phyloP scores from a whole-genome alignment of 495 filamentous ascomycete genomes.

The Entonaema liquescens region DNA sequence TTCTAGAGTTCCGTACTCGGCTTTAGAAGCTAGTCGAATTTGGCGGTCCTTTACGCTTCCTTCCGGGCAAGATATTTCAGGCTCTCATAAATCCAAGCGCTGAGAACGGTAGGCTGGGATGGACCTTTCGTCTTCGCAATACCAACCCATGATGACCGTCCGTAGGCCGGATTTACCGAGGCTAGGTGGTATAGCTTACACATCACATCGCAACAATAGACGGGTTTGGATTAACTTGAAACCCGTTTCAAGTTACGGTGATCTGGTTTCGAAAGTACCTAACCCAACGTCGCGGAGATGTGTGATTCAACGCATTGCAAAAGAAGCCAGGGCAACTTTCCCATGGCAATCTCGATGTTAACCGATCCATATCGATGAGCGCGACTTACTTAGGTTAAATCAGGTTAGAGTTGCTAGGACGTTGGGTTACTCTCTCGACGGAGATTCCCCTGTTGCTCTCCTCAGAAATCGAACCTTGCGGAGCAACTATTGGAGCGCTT shows the following conservation, averaged over 20 bases:
- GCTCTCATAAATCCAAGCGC: not conserved
- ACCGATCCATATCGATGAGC: not conserved
- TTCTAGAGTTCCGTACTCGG: not conserved
- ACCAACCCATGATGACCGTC: not conserved
- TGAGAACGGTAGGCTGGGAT: not conserved
- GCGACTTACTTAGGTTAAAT: not conserved
- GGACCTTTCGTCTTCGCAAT: not conserved
- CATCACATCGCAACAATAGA: not conserved
- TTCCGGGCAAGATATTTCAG: not conserved
- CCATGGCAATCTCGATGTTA: not conserved
- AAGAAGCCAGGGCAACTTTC: not conserved
- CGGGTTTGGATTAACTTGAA: constrained; percentile 2
- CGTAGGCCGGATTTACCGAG: not conserved
- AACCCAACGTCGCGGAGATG: not conserved
- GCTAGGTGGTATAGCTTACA: not conserved
- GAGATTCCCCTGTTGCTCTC: not conserved
- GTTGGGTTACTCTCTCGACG: not conserved
- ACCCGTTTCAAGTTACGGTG: constrained; percentile 12
- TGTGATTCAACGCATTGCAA: not conserved
- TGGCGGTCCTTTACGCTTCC: not conserved
- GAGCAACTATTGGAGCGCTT: constrained; percentile 27
- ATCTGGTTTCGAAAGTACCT: constrained; percentile 9
- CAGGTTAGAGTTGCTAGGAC: constrained; percentile 5
- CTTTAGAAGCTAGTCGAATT: not conserved
- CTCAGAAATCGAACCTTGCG: not conserved